Percentiles rank a stretch among this genome's conserved stretches.
phyloP scores from a whole-genome alignment of 768 basidiomycete genomes.

The Lactarius pseudohatsudake region DNA sequence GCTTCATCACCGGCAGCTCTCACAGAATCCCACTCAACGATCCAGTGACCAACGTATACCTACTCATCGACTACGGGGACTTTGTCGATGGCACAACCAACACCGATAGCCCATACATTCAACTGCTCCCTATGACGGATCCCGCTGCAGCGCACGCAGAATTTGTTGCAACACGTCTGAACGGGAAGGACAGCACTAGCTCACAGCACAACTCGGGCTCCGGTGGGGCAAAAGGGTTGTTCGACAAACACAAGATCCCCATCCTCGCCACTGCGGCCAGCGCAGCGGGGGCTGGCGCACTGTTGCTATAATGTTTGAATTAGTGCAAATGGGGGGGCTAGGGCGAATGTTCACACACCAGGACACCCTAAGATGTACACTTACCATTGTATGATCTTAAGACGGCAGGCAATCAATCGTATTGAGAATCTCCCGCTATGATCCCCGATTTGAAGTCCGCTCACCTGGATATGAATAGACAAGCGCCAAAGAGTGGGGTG shows the following conservation, averaged over 20 bases:
- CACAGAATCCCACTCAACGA: background rate
- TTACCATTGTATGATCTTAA: too few species aligned
- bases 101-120: constrained; percentile 53
- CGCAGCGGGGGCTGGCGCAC: background rate
- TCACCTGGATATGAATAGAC: too few species aligned
- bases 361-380: too few species aligned
- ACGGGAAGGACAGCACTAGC: constrained; percentile 10
- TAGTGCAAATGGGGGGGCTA: too few species aligned
- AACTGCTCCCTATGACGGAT: constrained; percentile 57
- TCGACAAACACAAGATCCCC: constrained; percentile 12
- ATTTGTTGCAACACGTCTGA: constrained; percentile 18
- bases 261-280: background rate
- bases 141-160: constrained; percentile 8
- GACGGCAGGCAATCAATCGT: too few species aligned
- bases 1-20: background rate
- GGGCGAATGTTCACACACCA: too few species aligned
- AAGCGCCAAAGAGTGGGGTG: too few species aligned
- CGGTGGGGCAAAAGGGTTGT: background rate
- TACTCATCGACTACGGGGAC: constrained; percentile 62
- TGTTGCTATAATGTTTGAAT: background rate
- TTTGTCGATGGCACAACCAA: constrained; percentile 47
- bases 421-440: too few species aligned
- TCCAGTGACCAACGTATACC: constrained; percentile 64
- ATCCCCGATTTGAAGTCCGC: too few species aligned
- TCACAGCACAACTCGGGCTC: background rate